These are phyloP conservation scores for Ascochyta rabiei DNA, from an alignment of 2,329 filamentous ascomycete genomes.

Conservation along the genomic window DNA sequence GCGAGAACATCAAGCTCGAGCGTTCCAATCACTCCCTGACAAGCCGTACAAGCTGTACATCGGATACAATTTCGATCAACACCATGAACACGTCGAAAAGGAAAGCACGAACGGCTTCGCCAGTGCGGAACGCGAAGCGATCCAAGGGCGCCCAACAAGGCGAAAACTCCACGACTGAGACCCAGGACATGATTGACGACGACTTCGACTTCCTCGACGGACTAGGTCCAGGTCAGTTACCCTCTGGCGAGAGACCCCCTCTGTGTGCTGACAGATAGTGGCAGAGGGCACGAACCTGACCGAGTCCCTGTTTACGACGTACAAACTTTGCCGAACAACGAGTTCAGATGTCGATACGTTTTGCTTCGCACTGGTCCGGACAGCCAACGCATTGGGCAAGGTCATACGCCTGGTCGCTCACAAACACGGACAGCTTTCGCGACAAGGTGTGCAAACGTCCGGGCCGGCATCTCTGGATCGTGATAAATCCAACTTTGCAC, in stretches of 20 bases:
- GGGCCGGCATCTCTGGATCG: constrained; percentile 25
- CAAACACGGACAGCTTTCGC: constrained; percentile 27
- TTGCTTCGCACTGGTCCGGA: constrained; percentile 33
- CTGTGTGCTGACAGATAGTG: constrained; percentile 9
- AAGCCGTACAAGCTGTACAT: background rate
- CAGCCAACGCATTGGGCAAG: constrained; percentile 30
- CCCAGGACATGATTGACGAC: constrained; percentile 32
- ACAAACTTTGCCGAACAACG: constrained; percentile 34
- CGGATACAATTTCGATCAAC: background rate
- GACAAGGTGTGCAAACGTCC: constrained; percentile 10
- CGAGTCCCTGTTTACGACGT: constrained; percentile 37
- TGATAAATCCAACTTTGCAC: constrained; percentile 35
- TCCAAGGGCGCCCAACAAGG: constrained; percentile 13
- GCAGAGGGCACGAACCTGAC: constrained; percentile 31
- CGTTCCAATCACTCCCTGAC: constrained; percentile 33
- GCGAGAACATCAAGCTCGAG: constrained; percentile 34
- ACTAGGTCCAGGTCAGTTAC: constrained; percentile 30
- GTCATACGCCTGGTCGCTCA: constrained; percentile 31
- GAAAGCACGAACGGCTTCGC: constrained; percentile 21
- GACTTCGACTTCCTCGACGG: constrained; percentile 36
- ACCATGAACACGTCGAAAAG: constrained; percentile 24
- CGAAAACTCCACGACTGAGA: constrained; percentile 15
- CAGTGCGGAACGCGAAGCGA: constrained; percentile 22
- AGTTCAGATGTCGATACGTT: constrained; percentile 24
- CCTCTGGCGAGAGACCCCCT: background rate